A percentile compares a stretch with the other conserved stretches of the same genome.
These are phyloP conservation scores for Candida tammaniensis DNA, from an alignment of 805 yeast genomes.

Conservation along the genomic window DNA sequence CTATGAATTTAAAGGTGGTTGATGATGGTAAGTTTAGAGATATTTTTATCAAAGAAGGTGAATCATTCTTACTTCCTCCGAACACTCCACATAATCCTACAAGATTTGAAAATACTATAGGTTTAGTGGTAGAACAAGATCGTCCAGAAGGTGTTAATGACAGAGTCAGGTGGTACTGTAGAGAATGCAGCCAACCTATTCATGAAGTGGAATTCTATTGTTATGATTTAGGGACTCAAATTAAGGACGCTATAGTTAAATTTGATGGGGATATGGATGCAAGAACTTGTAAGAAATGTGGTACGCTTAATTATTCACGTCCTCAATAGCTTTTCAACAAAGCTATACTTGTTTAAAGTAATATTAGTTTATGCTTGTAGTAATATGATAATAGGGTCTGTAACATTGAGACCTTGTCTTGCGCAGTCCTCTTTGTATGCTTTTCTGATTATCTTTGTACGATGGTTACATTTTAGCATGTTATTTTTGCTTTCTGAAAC, in stretches of 20 bases:
- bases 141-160: slow-evolving; percentile 73
- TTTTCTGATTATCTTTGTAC: too few species aligned
- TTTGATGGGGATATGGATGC: slow-evolving; percentile 62
- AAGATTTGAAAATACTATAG: slow-evolving; percentile 80
- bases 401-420: too few species aligned
- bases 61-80: slow-evolving; percentile 81
- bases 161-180: slow-evolving; percentile 84
- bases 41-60: slow-evolving; percentile 76
- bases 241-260: slow-evolving; percentile 71
- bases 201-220: slow-evolving; percentile 73
- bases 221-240: slow-evolving; percentile 84
- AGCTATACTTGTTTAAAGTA: too few species aligned
- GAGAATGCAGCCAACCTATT: slow-evolving; percentile 60
- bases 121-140: slow-evolving; percentile 90
- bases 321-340: too few species aligned
- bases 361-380: too few species aligned
- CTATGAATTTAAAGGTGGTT: slow-evolving; percentile 80
- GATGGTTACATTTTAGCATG: too few species aligned
- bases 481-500: too few species aligned
- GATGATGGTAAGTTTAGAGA: slow-evolving; percentile 69
- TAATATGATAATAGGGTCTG: too few species aligned
- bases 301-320: slow-evolving; percentile 65
- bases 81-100: slow-evolving; percentile 90
- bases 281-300: slow-evolving; percentile 75
- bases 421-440: too few species aligned